Evolutionary conservation across 2,329 filamentous ascomycete species (phyloP).

Genomic region (Exophiala lecanii-corni): DNA sequence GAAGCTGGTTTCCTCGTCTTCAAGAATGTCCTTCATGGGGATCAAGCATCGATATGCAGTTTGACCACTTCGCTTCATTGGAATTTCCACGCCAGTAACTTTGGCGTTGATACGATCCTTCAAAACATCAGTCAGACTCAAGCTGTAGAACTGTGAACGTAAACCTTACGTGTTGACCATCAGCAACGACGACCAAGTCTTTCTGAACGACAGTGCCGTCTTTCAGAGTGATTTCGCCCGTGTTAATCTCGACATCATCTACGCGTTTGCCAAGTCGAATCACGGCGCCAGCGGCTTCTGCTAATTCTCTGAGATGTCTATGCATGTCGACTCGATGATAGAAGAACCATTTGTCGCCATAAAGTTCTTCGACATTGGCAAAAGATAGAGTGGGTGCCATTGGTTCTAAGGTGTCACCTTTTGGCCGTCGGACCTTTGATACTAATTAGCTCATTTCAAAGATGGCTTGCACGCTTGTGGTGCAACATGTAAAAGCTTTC

Average conservation of each 20-base stretch:
- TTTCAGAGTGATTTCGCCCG: constrained; percentile 28
- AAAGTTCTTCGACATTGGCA: constrained; percentile 20
- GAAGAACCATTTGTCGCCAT: constrained; percentile 29
- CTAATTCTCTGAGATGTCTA: constrained; percentile 33
- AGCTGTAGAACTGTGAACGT: constrained; percentile 3
- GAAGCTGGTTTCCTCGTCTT: constrained; percentile 21
- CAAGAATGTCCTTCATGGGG: constrained; percentile 26
- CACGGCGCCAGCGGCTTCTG: constrained; percentile 25
- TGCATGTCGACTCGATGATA: constrained; percentile 43
- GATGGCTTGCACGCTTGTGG: not conserved
- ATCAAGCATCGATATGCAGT: constrained; percentile 28
- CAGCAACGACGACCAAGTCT: constrained; percentile 37
- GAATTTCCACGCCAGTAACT: constrained; percentile 23
- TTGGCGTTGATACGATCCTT: constrained; percentile 25
- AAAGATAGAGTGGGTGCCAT: constrained; percentile 26
- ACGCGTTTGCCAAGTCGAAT: constrained; percentile 30
- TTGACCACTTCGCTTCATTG: constrained; percentile 26
- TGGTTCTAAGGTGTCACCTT: constrained; percentile 26
- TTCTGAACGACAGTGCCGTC: constrained; percentile 30
- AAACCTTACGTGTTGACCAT: constrained; percentile 30
- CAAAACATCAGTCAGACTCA: not conserved
- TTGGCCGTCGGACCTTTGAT: constrained; percentile 22
- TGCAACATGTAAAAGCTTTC: not conserved
- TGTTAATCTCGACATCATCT: constrained; percentile 26
- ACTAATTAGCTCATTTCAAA: not conserved